Evolutionary conservation across 2,329 filamentous ascomycete genomes (phyloP).

Genomic region (Pseudocercospora cruenta): DNA sequence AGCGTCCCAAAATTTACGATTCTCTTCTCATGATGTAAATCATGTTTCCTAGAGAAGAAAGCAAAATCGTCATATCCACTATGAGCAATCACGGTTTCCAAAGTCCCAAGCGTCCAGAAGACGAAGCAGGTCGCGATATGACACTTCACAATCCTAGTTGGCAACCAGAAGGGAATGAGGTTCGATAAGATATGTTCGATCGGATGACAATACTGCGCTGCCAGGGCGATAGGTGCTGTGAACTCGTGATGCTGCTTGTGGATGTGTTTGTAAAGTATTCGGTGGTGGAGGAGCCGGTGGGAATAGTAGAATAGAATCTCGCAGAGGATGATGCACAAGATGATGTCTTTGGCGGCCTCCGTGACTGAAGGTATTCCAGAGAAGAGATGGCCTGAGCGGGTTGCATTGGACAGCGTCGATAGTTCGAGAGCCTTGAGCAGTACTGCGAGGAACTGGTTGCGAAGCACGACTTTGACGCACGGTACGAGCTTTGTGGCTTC

Average conservation of each 20-base stretch:
- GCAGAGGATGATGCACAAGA: slow-evolving; percentile 4
- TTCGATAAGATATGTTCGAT: slow-evolving; percentile 11
- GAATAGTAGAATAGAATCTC: slow-evolving; percentile 14
- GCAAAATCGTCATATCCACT: slow-evolving; percentile 13
- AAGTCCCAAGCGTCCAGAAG: slow-evolving; percentile 4
- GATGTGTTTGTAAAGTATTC: slow-evolving; percentile 6
- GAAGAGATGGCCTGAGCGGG: not conserved
- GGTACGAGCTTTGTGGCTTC: not conserved
- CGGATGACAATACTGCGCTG: slow-evolving; percentile 13
- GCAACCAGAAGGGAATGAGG: slow-evolving; percentile 8
- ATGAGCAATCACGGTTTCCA: slow-evolving; percentile 7
- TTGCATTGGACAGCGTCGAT: not conserved
- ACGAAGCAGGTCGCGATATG: slow-evolving; percentile 8
- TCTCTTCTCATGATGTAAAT: slow-evolving; percentile 16
- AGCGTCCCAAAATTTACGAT: slow-evolving; percentile 15
- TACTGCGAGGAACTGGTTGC: not conserved
- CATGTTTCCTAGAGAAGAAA: slow-evolving; percentile 4
- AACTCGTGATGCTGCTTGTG: slow-evolving; percentile 17
- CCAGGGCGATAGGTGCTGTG: slow-evolving; percentile 8
- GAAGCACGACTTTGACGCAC: not conserved
- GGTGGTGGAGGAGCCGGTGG: slow-evolving; percentile 11
- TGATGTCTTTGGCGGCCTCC: not conserved
- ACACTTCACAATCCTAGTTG: slow-evolving; percentile 8
- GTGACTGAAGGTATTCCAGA: not conserved
- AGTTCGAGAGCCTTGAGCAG: not conserved